phyloP scores from a whole-genome alignment of 352 stramenopile genomes.

The Elongisporangium undulatum region DNA sequence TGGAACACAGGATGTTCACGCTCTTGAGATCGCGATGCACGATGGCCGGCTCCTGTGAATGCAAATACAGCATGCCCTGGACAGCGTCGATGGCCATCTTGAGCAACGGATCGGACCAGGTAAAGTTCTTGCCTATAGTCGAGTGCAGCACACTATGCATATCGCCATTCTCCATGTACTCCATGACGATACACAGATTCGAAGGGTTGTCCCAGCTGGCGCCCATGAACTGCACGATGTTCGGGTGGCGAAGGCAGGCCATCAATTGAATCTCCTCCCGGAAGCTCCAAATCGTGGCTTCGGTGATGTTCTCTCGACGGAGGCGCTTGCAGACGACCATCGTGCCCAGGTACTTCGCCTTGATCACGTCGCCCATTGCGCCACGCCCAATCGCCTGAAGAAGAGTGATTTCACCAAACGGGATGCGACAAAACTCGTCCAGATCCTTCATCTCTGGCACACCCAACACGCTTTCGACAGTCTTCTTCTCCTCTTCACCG shows the following conservation, averaged over 20 bases:
- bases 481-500: slow-evolving; percentile 64
- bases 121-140: slow-evolving; percentile 72
- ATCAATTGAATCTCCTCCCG: slow-evolving; percentile 86
- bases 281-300: slow-evolving; percentile 65
- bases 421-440: slow-evolving; percentile 68
- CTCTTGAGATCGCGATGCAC: slow-evolving; percentile 87
- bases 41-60: slow-evolving; percentile 79
- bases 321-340: slow-evolving; percentile 87
- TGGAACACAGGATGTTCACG: slow-evolving; percentile 86
- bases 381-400: slow-evolving; percentile 73
- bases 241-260: slow-evolving; percentile 80
- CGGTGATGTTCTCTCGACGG: slow-evolving; percentile 78
- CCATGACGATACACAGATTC: slow-evolving; percentile 88
- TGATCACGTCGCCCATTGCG: slow-evolving; percentile 87
- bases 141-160: slow-evolving; percentile 86
- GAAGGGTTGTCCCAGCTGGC: slow-evolving; percentile 87
- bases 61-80: slow-evolving; percentile 86
- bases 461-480: slow-evolving; percentile 61
- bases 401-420: slow-evolving; percentile 80
- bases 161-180: slow-evolving; percentile 88
- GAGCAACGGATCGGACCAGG: slow-evolving; percentile 78
- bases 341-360: slow-evolving; percentile 84
- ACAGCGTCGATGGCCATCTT: slow-evolving; percentile 86
- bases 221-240: slow-evolving; percentile 89
- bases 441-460: slow-evolving; percentile 73